These are phyloP conservation scores for Fusarium pseudocircinatum DNA, from an alignment of 2,329 filamentous ascomycete genomes.

Conservation along the genomic window DNA sequence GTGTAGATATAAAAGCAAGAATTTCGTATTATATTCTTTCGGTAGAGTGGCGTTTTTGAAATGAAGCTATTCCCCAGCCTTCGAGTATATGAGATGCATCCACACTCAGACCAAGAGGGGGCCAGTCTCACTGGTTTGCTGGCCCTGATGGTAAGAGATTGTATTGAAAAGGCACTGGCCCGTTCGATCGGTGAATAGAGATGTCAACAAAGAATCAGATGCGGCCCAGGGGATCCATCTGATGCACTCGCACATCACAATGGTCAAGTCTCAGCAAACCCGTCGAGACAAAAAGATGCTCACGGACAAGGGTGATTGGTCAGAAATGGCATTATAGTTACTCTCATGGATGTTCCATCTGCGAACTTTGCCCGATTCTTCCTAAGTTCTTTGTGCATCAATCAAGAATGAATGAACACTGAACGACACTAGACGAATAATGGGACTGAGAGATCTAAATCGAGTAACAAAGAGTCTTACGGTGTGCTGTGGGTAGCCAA, in stretches of 20 bases:
- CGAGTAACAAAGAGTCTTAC: neutral
- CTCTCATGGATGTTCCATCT: neutral
- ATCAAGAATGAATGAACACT: neutral
- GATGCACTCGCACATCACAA: neutral
- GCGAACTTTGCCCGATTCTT: neutral
- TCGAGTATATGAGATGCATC: no score
- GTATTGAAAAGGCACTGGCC: neutral
- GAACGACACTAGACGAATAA: neutral
- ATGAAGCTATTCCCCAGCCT: neutral
- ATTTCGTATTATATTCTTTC: neutral
- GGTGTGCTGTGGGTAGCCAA: neutral
- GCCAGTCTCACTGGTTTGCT: neutral
- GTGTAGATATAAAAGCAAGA: slow-evolving; percentile 32
- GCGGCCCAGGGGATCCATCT: neutral
- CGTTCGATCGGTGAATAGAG: neutral
- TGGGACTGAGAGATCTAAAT: slow-evolving; percentile 14
- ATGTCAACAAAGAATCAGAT: slow-evolving; percentile 12
- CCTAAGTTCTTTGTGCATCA: slow-evolving; percentile 16
- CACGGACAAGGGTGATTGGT: neutral
- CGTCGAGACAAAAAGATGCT: neutral
- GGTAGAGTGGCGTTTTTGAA: neutral
- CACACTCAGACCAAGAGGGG: neutral
- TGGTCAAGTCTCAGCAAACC: neutral
- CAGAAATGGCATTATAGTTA: neutral
- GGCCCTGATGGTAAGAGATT: neutral